phyloP scores from a whole-genome alignment of 768 basidiomycete genomes.

The Hygrophorus pudorinus region DNA sequence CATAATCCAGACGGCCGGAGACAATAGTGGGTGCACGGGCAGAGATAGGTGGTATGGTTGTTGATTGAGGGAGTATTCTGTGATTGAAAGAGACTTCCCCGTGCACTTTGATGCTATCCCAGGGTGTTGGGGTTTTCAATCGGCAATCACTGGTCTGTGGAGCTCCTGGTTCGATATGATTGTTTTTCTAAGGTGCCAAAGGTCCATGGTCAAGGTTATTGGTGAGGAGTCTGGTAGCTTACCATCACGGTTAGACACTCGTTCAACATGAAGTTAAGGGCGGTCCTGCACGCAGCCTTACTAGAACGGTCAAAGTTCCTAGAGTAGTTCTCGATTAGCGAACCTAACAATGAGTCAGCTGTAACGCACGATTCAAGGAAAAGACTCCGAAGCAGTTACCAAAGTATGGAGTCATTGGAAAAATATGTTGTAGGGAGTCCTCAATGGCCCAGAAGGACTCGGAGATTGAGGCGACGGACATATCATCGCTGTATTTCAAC shows the following conservation, averaged over 20 bases:
- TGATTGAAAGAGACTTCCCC: constrained; percentile 1
- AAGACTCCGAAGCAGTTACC: neutral
- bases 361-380: neutral
- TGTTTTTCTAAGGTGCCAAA: constrained; percentile 5
- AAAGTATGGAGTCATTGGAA: neutral
- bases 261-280: constrained; percentile 9
- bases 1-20: neutral
- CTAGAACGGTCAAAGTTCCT: constrained; percentile 10
- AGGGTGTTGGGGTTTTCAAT: neutral
- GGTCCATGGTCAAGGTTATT: neutral
- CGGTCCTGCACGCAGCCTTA: constrained; percentile 9
- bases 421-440: neutral
- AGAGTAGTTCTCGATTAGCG: constrained; percentile 6
- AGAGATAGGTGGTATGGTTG: neutral
- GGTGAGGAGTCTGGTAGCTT: neutral
- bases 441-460: neutral
- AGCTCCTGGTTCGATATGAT: neutral
- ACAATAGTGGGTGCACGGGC: neutral
- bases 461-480: neutral
- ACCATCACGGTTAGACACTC: constrained; percentile 8
- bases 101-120: neutral
- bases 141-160: neutral
- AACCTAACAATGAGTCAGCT: neutral
- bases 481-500: neutral
- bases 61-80: neutral